phyloP scores from a whole-genome alignment of 108 stramenopile genomes.

The Pseudonitzschia delicatissima region DNA sequence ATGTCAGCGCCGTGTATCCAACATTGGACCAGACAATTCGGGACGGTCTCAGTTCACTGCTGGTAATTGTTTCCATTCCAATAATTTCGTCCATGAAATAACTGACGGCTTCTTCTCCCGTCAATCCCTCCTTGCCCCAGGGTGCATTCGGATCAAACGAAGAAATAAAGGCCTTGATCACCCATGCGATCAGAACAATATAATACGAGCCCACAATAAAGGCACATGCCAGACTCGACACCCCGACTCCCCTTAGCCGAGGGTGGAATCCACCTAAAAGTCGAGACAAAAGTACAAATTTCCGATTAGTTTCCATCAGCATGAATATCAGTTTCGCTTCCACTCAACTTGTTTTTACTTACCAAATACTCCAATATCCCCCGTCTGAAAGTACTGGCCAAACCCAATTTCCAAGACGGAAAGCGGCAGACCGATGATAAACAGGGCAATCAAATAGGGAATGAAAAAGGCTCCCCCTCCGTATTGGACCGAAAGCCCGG shows the following conservation, averaged over 20 bases:
- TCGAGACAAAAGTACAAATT: neutral
- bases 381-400: constrained; percentile 47
- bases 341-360: neutral
- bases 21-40: constrained; percentile 47
- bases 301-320: too few relatives aligned
- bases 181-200: constrained; percentile 46
- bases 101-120: constrained; percentile 36
- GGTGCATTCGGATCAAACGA: constrained; percentile 30
- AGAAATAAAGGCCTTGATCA: constrained; percentile 47
- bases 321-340: neutral
- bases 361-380: constrained; percentile 49
- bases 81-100: constrained; percentile 38
- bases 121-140: constrained; percentile 31
- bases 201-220: constrained; percentile 56
- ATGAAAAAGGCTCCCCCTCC: constrained; percentile 46
- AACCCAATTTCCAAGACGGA: constrained; percentile 51
- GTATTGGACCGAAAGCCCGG: constrained; percentile 48
- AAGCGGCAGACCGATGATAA: constrained; percentile 62
- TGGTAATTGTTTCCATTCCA: constrained; percentile 44
- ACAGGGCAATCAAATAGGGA: constrained; percentile 53
- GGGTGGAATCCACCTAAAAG: constrained; percentile 27
- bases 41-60: constrained; percentile 40
- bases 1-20: constrained; percentile 40
- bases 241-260: constrained; percentile 49
- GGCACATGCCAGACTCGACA: constrained; percentile 35